Base-by-base conservation (phyloP, 2,329 filamentous ascomycete species). In the Coniochaeta ligniaria region DNA sequence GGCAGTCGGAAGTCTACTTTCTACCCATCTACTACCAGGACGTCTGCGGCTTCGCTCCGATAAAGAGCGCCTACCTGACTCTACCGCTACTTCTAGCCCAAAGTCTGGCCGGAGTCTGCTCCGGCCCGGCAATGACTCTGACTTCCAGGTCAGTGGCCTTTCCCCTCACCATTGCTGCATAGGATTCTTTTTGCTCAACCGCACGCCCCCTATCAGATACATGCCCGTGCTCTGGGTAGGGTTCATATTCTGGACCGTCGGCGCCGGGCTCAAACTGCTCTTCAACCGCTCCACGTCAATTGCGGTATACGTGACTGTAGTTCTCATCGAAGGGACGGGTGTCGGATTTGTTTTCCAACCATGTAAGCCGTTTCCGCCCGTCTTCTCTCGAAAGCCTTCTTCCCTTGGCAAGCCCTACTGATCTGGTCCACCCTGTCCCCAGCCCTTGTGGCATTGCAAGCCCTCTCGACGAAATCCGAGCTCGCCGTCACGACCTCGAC, bases 201-300 rank as follows among this genome's bases (percentile, higher is more conserved):
- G n/a, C n/a, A n/a, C n/a, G n/a, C n/a, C n/a, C n/a, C n/a, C n/a
- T n/a, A n/a, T n/a, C 6, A 64, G 66, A 5, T 74, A 74, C 57
- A 71, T 70, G 62, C 63, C 59, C 1, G n/a, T 26, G 5, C 33
- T 60, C 5, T 62, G 62, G 16, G 67, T 68, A 36, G 74, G 74
- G 1, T 76, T 73, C 58, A 60, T 63, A 1, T 60, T 75, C 1
- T 76, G 73, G 72, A 70, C 72, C 0, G 59, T 75, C 1, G 74
- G 73, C 9, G 67, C 68, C 22, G 73, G 73, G 2, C 65, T 74
- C 8, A 66, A 65, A 11, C 59, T 70, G 11, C 45, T 71, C 4
- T 67, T 71, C 33, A 63, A 64, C 57, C 61, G 65, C 1, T 57
- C 65, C 5, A 73, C 71, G 0, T 58, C 60, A 0, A 60, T 72